These are phyloP conservation scores for Colletotrichum acutatum DNA, from an alignment of 2,329 filamentous ascomycete species.

Conservation along the genomic window DNA sequence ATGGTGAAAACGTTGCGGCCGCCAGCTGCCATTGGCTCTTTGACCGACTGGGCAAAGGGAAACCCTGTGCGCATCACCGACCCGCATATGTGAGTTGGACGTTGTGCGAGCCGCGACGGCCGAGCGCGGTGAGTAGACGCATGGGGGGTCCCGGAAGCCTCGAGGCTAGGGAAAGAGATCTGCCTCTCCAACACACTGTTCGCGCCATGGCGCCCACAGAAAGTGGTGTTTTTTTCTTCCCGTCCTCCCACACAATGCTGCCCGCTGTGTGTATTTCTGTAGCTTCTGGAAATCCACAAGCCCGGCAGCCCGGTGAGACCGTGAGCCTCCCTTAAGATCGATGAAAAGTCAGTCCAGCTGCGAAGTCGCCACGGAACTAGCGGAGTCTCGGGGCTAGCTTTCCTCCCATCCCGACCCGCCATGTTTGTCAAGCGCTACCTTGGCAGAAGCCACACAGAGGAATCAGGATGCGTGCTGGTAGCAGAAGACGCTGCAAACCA, in stretches of 20 bases:
- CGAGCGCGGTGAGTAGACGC: conserved; percentile 19
- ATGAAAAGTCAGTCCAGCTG: not conserved
- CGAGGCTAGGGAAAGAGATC: not conserved
- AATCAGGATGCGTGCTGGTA: not conserved
- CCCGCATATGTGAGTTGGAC: conserved; percentile 32
- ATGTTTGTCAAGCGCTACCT: not conserved
- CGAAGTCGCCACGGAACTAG: conserved; percentile 15
- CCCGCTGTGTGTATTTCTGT: not conserved
- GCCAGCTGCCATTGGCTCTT: conserved; percentile 18
- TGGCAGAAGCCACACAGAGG: too few relatives aligned
- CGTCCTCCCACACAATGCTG: not conserved
- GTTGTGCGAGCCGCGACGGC: conserved; percentile 28
- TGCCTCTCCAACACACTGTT: not conserved
- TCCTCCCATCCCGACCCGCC: not conserved
- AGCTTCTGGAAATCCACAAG: not conserved
- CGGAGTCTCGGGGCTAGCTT: conserved; percentile 11
- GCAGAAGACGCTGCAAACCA: not conserved
- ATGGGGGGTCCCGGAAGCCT: not conserved
- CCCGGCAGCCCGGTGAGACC: not conserved
- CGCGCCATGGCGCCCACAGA: not conserved
- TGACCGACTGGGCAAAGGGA: conserved; percentile 10
- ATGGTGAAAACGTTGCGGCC: not conserved
- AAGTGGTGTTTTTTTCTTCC: not conserved
- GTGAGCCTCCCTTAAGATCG: not conserved
- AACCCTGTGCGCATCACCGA: conserved; percentile 35